These are phyloP conservation scores for Hyaloscypha hepaticicola DNA, from an alignment of 495 filamentous ascomycete genomes.

Conservation along the genomic window DNA sequence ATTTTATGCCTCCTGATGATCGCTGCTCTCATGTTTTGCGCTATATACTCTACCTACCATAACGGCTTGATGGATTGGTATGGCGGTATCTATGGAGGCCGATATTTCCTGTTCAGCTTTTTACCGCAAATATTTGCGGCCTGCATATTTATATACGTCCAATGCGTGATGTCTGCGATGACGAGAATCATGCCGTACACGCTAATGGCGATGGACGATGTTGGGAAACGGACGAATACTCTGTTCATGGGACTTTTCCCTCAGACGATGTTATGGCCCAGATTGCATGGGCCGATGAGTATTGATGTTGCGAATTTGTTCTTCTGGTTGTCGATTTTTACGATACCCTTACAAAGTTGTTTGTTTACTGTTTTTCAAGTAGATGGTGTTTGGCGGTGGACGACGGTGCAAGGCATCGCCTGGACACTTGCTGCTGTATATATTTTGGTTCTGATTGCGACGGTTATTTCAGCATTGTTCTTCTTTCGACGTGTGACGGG, in stretches of 20 bases:
- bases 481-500: constrained; percentile 60
- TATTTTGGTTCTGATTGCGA: constrained; percentile 58
- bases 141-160: constrained; percentile 69
- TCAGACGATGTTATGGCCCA: constrained; percentile 57
- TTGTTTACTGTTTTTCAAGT: constrained; percentile 59
- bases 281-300: constrained; percentile 52
- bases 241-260: constrained; percentile 42
- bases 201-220: constrained; percentile 61
- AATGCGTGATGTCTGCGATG: constrained; percentile 72
- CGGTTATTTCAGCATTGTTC: constrained; percentile 47
- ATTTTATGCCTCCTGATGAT: constrained; percentile 68
- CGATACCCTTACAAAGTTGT: constrained; percentile 63
- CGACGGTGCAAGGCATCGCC: constrained; percentile 68
- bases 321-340: constrained; percentile 64
- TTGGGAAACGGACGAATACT: constrained; percentile 38
- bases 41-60: constrained; percentile 64
- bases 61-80: constrained; percentile 65
- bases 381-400: constrained; percentile 68
- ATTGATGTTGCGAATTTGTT: constrained; percentile 54
- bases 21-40: constrained; percentile 67
- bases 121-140: constrained; percentile 76
- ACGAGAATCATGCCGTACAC: constrained; percentile 77
- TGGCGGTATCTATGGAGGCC: constrained; percentile 57
- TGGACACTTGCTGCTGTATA: constrained; percentile 80
- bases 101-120: constrained; percentile 87